Percentiles rank a stretch among this genome's conserved stretches.
These are phyloP conservation scores for Gentiana dahurica DNA, from an alignment of 257 asterid genomes.

Conservation along the genomic window DNA sequence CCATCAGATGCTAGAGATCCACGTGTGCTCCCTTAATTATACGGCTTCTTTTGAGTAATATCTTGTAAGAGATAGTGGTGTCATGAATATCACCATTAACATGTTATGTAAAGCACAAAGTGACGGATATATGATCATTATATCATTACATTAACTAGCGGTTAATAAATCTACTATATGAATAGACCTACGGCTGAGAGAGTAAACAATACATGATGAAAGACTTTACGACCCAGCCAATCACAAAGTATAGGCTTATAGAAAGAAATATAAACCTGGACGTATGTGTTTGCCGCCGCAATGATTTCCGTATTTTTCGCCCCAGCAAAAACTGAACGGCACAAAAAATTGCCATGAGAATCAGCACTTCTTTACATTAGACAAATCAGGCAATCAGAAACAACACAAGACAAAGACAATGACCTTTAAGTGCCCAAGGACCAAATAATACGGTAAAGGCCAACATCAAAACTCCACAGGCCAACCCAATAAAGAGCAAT, in stretches of 20 bases:
- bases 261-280: conserved; percentile 46
- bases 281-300: conserved; percentile 77
- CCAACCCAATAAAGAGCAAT: conserved; percentile 75
- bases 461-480: conserved; percentile 69
- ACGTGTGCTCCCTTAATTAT: too few species aligned
- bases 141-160: too few species aligned
- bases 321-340: conserved; percentile 69
- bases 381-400: neutral
- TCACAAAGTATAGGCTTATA: neutral
- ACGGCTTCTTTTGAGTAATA: too few species aligned
- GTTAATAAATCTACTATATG: too few species aligned
- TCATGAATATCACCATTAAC: too few species aligned
- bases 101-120: too few species aligned
- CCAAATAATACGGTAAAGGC: conserved; percentile 66
- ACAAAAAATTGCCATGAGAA: conserved; percentile 3
- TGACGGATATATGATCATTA: too few species aligned
- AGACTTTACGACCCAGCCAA: too few species aligned
- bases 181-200: too few species aligned
- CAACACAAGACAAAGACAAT: conserved; percentile 2
- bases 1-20: too few species aligned
- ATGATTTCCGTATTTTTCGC: conserved; percentile 60
- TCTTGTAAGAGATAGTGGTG: too few species aligned
- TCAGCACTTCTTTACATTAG: neutral
- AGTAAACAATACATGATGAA: too few species aligned
- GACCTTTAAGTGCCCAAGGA: conserved; percentile 70